Evolutionary conservation across 345 rosid species (phyloP).

Genomic region (Lepidium aucheri): DNA sequence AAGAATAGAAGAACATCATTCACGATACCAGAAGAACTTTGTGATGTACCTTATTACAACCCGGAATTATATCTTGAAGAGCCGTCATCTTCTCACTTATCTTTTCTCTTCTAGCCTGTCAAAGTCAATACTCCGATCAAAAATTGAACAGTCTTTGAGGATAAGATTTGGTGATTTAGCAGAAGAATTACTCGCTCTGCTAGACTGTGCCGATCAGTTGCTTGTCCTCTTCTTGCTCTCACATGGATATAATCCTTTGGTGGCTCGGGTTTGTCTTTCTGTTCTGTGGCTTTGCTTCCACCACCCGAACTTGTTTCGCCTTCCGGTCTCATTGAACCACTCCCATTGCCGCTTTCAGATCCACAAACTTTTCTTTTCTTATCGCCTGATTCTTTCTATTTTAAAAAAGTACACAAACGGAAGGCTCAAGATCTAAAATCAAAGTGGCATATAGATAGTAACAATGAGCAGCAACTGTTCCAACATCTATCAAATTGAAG

Average conservation of each 20-base stretch:
- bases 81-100: constrained; percentile 90
- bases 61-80: constrained; percentile 95
- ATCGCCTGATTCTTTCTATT: constrained; percentile 52
- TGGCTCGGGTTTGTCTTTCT: constrained; percentile 56
- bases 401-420: background rate
- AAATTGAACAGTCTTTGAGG: background rate
- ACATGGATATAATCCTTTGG: constrained; percentile 95
- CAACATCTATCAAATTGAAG: background rate
- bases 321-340: constrained; percentile 45
- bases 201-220: constrained; percentile 96
- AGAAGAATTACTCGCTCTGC: constrained; percentile 75
- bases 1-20: background rate
- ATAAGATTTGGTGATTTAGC: background rate
- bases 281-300: constrained; percentile 37
- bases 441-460: too few species aligned
- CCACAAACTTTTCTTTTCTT: constrained; percentile 45
- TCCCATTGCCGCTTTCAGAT: constrained; percentile 39
- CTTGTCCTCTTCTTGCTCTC: constrained; percentile 97
- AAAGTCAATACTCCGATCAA: background rate
- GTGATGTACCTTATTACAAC: constrained; percentile 74
- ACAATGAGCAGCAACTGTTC: background rate
- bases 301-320: constrained; percentile 57
- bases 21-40: background rate
- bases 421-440: background rate
- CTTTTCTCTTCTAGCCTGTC: constrained; percentile 96